Base-by-base conservation (phyloP, 768 basidiomycete genomes). In the Kwoniella botswanensis region DNA sequence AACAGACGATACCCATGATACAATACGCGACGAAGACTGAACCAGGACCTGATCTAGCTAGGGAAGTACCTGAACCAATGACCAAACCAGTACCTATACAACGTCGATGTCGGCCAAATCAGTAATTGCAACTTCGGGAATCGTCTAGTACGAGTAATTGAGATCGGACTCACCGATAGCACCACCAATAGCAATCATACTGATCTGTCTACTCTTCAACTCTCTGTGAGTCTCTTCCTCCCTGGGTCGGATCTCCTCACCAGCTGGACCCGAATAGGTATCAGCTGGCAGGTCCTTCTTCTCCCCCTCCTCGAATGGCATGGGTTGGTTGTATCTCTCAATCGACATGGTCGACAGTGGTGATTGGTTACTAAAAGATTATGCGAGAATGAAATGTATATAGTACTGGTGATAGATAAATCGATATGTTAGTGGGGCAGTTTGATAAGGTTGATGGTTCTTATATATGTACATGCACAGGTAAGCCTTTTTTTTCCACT, bases 101-200 rank as follows among this genome's bases (percentile, higher is more conserved):
- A 12, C 67, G 46, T 72, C 65, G 15, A 78, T 71, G 60, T 74
- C 67, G 41, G 76, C 62, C 26, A 26, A 26, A 72, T 74, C 76
- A 52, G 74, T 78, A 11, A 46, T 26, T 26, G 26, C 26, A 26
- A 26, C 26, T 26, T 26, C 26, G 2, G 26, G 26, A 26, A 26
- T 26, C 4, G 26, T 26, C 26, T 26, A 26, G 26, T 26, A 26
- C 26, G 26, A 26, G 26, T 26, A 26, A 26, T 26, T 26, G 3
- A n/a, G 17, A 46, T 11, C 44, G 44, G 2, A 46, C 44, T 50
- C 46, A 41, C 76, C 76, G 11, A 65, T 65, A 7, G 63, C 59
- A n/a, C 70, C 62, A 58, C 21, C 54, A 41, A 57, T 43, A 15
- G 65, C 56, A 22, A 67, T 44, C 67, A 68, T 65, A 21, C 62